Conservation (phyloP, 1,284 basidiomycete genomes). For the Abortiporus biennis region DNA sequence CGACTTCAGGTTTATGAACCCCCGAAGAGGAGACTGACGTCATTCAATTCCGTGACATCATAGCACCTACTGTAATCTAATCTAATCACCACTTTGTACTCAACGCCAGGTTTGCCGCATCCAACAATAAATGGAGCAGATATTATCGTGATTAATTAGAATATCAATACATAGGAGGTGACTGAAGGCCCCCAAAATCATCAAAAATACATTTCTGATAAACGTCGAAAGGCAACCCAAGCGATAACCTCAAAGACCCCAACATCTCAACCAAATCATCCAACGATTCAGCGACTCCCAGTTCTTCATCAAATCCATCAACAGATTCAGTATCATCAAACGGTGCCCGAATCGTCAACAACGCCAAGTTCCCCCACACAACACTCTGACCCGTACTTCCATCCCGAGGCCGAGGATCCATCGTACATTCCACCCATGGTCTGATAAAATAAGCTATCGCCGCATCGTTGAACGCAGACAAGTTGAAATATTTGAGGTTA, state of each 20-base stretch:
- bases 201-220: constrained; percentile 3
- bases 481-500: constrained; percentile 7
- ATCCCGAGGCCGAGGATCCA: neutral
- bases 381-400: neutral
- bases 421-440: constrained; percentile 4
- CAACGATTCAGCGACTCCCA: neutral
- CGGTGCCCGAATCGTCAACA: constrained; percentile 11
- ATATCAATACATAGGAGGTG: no score
- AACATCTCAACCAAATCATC: constrained; percentile 9
- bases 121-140: no score
- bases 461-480: constrained; percentile 8
- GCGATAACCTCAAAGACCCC: constrained; percentile 4
- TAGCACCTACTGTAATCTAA: no score
- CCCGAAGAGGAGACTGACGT: no score
- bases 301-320: neutral
- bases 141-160: no score
- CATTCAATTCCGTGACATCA: no score
- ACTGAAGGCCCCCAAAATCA: no score
- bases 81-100: no score
- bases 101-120: no score
- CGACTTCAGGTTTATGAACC: no score
- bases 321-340: constrained; percentile 5
- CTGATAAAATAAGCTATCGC: constrained; percentile 5
- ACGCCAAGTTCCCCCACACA: constrained; percentile 9
- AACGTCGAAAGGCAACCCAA: constrained; percentile 8